Percentiles rank a stretch among this genome's conserved stretches.
phyloP scores from a whole-genome alignment of 108 stramenopile genomes.

The Nitzschia putrida region DNA sequence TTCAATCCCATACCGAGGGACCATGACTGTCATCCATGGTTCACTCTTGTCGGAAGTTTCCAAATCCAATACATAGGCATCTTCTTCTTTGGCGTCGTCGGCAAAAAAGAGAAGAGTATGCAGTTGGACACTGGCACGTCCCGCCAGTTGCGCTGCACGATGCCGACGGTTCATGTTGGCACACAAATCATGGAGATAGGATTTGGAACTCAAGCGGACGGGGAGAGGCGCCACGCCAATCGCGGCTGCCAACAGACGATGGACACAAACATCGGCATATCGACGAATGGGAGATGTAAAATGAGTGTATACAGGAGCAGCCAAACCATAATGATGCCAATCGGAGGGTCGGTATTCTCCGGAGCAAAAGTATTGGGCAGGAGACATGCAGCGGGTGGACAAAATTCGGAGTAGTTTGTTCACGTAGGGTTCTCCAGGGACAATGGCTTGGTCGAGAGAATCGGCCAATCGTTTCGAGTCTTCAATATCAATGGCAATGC shows the following conservation, averaged over 20 bases:
- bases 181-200: constrained; percentile 88
- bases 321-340: constrained; percentile 98
- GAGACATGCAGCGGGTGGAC: constrained; percentile 95
- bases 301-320: constrained; percentile 99
- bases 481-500: constrained; percentile 86
- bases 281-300: constrained; percentile 98
- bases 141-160: constrained; percentile 93
- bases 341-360: constrained; percentile 89
- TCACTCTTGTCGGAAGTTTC: constrained; percentile 58
- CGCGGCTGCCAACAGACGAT: constrained; percentile 95
- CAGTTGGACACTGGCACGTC: constrained; percentile 90
- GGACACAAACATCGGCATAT: constrained; percentile 98
- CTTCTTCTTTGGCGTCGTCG: constrained; percentile 76
- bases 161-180: constrained; percentile 97
- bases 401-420: constrained; percentile 96
- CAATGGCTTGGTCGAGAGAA: constrained; percentile 87
- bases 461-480: constrained; percentile 92
- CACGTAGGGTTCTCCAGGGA: constrained; percentile 87
- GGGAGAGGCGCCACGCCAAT: constrained; percentile 92
- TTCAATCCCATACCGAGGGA: constrained; percentile 98
- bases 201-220: constrained; percentile 80
- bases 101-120: constrained; percentile 93
- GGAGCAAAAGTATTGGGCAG: constrained; percentile 98
- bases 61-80: constrained; percentile 93
- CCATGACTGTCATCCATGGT: constrained; percentile 86